These are phyloP conservation scores for Metschnikowia corniflorae DNA, from an alignment of 805 yeast species.

Conservation along the genomic window DNA sequence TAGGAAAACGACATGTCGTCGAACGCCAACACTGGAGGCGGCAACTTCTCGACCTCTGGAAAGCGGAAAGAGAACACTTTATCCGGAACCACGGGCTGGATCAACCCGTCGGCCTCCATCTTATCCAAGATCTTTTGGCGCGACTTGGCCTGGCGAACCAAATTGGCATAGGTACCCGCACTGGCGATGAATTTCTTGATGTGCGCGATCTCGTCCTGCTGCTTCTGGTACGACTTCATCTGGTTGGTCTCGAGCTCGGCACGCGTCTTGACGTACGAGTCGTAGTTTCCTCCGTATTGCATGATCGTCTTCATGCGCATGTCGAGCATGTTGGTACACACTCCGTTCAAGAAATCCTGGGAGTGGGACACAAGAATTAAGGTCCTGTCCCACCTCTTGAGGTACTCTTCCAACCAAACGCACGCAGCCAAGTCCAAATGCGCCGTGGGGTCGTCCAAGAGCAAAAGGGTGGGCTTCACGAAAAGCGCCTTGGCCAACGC, in stretches of 20 bases:
- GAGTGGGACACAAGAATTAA: conserved; percentile 95
- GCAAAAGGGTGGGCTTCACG: conserved; percentile 92
- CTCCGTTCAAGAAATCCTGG: conserved; percentile 99
- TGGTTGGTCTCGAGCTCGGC: conserved; percentile 92
- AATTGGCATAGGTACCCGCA: conserved; percentile 99
- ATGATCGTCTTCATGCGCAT: conserved; percentile 80
- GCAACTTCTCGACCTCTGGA: conserved; percentile 93
- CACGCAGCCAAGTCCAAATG: conserved; percentile 99
- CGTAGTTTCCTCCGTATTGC: conserved; percentile 97
- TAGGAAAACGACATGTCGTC: conserved; percentile 93
- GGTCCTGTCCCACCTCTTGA: conserved; percentile 90
- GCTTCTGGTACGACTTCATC: conserved; percentile 95
- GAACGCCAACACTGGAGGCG: conserved; percentile 97
- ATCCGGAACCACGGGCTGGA: conserved; percentile 89
- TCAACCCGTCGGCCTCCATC: conserved; percentile 99
- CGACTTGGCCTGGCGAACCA: conserved; percentile 98
- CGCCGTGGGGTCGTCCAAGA: conserved; percentile 98
- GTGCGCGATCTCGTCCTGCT: conserved; percentile 98
- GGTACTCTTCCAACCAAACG: conserved; percentile 98
- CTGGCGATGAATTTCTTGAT: conserved; percentile 98
- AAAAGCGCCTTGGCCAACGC: conserved; percentile 96
- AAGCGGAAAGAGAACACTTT: conserved; percentile 91
- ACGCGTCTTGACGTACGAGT: conserved; percentile 93
- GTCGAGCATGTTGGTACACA: conserved; percentile 96
- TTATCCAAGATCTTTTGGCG: conserved; percentile 98